These are phyloP conservation scores for Phytophthora aleatoria DNA, from an alignment of 352 stramenopile genomes.

Conservation along the genomic window DNA sequence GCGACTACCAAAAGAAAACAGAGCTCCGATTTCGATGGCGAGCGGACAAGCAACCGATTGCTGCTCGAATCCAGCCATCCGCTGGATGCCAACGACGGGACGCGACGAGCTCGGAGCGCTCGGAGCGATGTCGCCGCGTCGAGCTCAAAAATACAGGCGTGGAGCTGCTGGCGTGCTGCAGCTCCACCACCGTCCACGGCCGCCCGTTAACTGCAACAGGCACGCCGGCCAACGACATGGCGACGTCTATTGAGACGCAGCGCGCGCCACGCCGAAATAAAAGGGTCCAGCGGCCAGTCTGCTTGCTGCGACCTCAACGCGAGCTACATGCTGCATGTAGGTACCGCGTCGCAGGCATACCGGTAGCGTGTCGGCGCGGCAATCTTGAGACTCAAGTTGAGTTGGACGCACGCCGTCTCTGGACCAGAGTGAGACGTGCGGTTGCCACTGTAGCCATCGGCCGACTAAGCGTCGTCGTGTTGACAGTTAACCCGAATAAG, in stretches of 20 bases:
- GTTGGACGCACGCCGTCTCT: neutral
- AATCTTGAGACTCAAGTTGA: slow-evolving; percentile 1
- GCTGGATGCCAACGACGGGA: slow-evolving; percentile 10
- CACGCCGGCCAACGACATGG: slow-evolving; percentile 6
- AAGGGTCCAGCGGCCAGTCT: slow-evolving; percentile 21
- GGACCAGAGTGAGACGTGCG: slow-evolving; percentile 10
- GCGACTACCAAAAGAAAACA: slow-evolving; percentile 39
- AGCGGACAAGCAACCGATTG: slow-evolving; percentile 20
- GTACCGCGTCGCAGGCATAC: neutral
- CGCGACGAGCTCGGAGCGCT: slow-evolving; percentile 7
- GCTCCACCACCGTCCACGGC: neutral
- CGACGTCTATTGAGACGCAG: slow-evolving; percentile 7
- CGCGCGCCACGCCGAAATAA: slow-evolving; percentile 16
- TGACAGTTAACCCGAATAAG: slow-evolving; percentile 28
- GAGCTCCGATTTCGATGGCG: slow-evolving; percentile 19
- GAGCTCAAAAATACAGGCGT: slow-evolving; percentile 19
- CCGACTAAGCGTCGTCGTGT: slow-evolving; percentile 1
- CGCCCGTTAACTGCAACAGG: neutral
- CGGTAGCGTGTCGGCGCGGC: neutral
- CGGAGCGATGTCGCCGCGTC: slow-evolving; percentile 12
- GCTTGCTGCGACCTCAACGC: neutral
- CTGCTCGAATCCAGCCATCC: slow-evolving; percentile 29
- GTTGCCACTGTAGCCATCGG: slow-evolving; percentile 9
- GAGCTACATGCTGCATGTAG: neutral
- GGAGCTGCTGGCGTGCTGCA: slow-evolving; percentile 16